Conservation (phyloP, 495 filamentous ascomycete genomes). For the Choiromyces venosus region DNA sequence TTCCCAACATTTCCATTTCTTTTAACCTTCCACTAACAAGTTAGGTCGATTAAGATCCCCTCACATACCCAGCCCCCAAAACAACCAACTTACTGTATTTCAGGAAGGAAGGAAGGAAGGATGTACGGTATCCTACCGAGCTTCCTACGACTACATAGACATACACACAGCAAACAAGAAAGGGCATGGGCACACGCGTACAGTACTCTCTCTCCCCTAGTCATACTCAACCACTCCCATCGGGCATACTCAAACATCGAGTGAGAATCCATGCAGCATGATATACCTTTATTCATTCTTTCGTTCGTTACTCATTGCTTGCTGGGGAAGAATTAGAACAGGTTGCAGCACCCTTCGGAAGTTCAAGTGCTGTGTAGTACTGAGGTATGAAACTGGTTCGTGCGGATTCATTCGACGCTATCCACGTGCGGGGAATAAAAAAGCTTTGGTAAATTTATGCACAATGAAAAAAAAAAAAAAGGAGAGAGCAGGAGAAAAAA, state of each 20-base stretch:
- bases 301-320: neutral
- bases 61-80: neutral
- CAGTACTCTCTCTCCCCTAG: too few species aligned
- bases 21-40: neutral
- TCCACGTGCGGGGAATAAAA: neutral
- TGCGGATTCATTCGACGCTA: neutral
- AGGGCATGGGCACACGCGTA: neutral
- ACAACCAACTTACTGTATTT: neutral
- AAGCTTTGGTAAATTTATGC: neutral
- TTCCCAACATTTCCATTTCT: neutral
- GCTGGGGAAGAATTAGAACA: neutral
- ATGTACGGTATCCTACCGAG: neutral
- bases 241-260: neutral
- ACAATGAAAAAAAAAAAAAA: neutral
- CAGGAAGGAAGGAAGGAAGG: too few species aligned
- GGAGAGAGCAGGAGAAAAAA: neutral
- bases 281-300: neutral
- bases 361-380: too few species aligned
- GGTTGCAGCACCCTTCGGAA: neutral
- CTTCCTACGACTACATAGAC: neutral
- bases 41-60: neutral
- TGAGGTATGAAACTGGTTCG: neutral
- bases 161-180: too few species aligned
- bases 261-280: neutral
- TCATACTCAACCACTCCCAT: neutral